Evolutionary conservation across 2,329 filamentous ascomycete species (phyloP), one percentile per base, ranked within the genome.

Genomic region (Purpureocillium takamizusanense): DNA sequence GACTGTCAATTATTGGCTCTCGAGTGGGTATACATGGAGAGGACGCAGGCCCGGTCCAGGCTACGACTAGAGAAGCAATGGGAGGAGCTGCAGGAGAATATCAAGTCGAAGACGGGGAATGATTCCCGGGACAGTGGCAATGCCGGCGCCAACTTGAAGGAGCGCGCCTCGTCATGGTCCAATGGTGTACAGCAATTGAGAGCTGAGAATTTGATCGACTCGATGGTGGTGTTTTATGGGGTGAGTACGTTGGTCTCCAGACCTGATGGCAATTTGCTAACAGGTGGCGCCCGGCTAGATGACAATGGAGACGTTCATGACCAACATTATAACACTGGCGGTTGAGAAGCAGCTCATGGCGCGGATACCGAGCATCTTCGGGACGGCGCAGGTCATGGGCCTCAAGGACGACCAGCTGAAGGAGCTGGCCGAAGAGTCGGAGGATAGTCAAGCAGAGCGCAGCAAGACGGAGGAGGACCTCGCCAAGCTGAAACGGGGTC

Each of bases 191-290:
- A 35, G 11, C 21, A 16, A 10, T 37, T 27, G 12, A 34, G 34
- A 4, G 37, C 31, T 15, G 28, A 32, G 28, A 17, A 37, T 11
- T 39, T 39, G 0, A 31, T 66, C 1, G 62, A 66, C 36, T 59
- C 49, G n/a, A 53, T 65, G 45, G 47, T 57, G 25, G 61, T 62
- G 0, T 68, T 62, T 37, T 69, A 68, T 37, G 54, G 66, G 51
- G 63, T 55, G 50, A 32, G 42, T n/a, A 8, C 13, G 7, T 33
- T 8, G 14, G n/a, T n/a, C n/a, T n/a, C n/a, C n/a, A n/a, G n/a
- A n/a, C n/a, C n/a, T n/a, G n/a, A n/a, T n/a, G n/a, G n/a, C n/a
- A n/a, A n/a, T n/a, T n/a, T n/a, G n/a, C 18, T 18, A 16, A 12
- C 28, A 15, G 11, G 3, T 3, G 13, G 7, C 27, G n/a, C 7